Percentiles rank a stretch among this genome's conserved stretches.
phyloP scores from a whole-genome alignment of 164 flowering plant genomes.

The Vitis amurensis region DNA sequence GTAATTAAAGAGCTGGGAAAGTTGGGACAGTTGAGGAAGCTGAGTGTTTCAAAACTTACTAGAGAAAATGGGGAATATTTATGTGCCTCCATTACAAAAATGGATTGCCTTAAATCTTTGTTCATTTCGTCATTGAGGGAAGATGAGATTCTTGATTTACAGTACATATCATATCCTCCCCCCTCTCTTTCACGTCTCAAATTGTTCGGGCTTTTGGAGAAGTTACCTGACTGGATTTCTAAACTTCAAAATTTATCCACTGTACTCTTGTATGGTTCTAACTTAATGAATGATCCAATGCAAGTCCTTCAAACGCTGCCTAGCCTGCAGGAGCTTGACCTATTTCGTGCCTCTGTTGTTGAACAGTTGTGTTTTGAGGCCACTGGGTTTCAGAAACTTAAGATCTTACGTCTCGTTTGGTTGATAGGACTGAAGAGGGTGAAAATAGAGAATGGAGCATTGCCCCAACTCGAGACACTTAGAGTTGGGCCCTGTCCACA shows the following conservation, averaged over 20 bases:
- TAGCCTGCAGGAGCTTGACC: neutral
- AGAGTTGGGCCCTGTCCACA: no score
- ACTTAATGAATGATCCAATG: neutral
- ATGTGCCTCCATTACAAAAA: conserved; percentile 10
- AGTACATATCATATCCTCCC: conserved; percentile 1
- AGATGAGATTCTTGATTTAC: conserved; percentile 3
- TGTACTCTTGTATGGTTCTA: no score
- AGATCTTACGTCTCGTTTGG: neutral
- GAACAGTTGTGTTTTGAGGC: neutral
- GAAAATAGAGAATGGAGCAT: conserved; percentile 6
- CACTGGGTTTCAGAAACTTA: conserved; percentile 11
- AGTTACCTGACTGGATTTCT: conserved; percentile 16
- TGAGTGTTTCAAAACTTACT: conserved; percentile 4
- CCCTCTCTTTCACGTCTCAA: neutral
- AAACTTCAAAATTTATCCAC: neutral
- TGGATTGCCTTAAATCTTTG: conserved; percentile 13
- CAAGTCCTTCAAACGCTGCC: conserved; percentile 10
- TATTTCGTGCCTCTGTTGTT: neutral
- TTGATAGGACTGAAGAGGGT: neutral
- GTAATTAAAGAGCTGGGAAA: conserved; percentile 1
- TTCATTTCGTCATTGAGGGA: neutral
- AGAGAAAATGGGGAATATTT: neutral
- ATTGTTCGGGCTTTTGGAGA: conserved; percentile 6
- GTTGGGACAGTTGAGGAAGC: no score
- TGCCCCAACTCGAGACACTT: conserved; percentile 3